phyloP scores from a whole-genome alignment of 73 alveolate genomes.

The Paramecium pentaurelia region DNA sequence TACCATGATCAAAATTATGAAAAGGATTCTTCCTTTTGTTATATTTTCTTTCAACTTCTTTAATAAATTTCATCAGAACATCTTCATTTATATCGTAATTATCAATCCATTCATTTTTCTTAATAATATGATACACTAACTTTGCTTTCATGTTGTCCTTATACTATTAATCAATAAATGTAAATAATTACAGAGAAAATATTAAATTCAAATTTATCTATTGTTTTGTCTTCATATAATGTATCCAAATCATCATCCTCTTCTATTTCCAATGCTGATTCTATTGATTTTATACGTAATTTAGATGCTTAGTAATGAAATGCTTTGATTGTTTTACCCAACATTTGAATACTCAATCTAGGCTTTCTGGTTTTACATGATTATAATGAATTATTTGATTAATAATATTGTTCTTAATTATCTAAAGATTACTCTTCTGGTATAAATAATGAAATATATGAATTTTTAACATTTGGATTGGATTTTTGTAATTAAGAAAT shows the following conservation, averaged over 20 bases:
- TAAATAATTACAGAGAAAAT: background rate
- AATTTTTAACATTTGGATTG: slow-evolving; percentile 11
- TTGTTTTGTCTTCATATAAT: background rate
- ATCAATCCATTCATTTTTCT: background rate
- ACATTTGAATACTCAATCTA: background rate
- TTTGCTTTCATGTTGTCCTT: background rate
- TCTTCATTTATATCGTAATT: slow-evolving; percentile 28
- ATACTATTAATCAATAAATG: background rate
- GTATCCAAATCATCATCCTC: background rate
- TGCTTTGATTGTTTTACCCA: background rate
- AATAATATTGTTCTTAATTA: background rate
- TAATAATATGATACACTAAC: background rate
- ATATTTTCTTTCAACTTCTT: slow-evolving; percentile 43
- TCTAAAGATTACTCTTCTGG: background rate
- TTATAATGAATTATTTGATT: background rate
- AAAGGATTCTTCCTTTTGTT: slow-evolving; percentile 56
- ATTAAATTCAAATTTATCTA: background rate
- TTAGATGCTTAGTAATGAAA: background rate
- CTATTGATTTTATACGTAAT: background rate
- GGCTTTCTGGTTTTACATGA: background rate
- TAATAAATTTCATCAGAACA: background rate
- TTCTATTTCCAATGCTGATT: background rate
- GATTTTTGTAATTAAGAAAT: background rate
- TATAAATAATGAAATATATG: background rate
- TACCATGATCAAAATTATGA: slow-evolving; percentile 62